Conservation (phyloP, 2,329 filamentous ascomycete genomes). For the Penicillium brasilianum region DNA sequence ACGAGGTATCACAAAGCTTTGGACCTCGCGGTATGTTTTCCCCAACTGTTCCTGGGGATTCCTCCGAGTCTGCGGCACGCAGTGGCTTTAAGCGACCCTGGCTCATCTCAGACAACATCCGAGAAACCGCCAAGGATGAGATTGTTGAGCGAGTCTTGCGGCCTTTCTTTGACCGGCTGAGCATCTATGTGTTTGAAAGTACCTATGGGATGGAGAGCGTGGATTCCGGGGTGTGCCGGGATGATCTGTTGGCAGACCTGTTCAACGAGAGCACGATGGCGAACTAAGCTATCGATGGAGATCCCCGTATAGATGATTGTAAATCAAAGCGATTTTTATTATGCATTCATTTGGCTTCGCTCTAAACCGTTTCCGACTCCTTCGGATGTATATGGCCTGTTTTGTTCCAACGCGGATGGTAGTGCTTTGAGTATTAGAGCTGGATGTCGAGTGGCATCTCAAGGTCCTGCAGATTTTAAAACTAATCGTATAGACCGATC, state of each 20-base stretch:
- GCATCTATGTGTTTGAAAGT: constrained; percentile 90
- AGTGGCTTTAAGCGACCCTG: constrained; percentile 46
- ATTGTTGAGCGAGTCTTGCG: constrained; percentile 78
- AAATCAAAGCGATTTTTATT: constrained; percentile 11
- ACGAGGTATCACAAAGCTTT: constrained; percentile 81
- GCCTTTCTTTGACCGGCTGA: constrained; percentile 89
- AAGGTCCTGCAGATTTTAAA: too few relatives aligned
- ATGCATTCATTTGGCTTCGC: constrained; percentile 10
- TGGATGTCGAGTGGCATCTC: not conserved
- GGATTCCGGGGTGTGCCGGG: constrained; percentile 68
- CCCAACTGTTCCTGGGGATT: constrained; percentile 32
- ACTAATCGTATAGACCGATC: not conserved
- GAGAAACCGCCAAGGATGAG: constrained; percentile 60
- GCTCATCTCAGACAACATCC: constrained; percentile 54
- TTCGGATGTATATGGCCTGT: constrained; percentile 1
- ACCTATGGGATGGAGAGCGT: constrained; percentile 81
- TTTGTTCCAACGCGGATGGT: not conserved
- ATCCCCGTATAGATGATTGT: constrained; percentile 20
- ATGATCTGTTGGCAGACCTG: constrained; percentile 71
- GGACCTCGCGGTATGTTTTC: constrained; percentile 51
- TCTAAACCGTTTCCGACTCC: constrained; percentile 6
- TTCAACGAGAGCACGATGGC: constrained; percentile 74
- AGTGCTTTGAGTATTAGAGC: not conserved
- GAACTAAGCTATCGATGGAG: constrained; percentile 32
- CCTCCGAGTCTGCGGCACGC: constrained; percentile 33